Percentiles rank a stretch among this genome's conserved stretches.
These are phyloP conservation scores for Polysphondylium violaceum DNA, from an alignment of 78 protist genomes.

Conservation along the genomic window DNA sequence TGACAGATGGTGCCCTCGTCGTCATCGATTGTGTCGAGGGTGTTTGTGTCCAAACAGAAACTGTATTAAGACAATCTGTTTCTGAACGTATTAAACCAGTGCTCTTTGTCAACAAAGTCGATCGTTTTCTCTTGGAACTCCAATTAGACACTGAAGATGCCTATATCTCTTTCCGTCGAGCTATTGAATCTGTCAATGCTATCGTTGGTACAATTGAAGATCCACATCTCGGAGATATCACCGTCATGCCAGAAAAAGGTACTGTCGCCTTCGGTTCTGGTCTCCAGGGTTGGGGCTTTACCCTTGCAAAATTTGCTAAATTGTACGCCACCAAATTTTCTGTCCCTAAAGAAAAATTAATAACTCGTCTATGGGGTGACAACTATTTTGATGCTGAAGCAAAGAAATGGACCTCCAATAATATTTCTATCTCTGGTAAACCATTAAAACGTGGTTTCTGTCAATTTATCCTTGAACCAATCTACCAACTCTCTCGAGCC, in stretches of 20 bases:
- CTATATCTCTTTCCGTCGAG: conserved; percentile 70
- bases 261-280: conserved; percentile 98
- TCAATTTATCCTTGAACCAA: conserved; percentile 98
- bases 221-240: conserved; percentile 36
- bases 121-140: conserved; percentile 79
- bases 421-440: conserved; percentile 73
- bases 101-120: conserved; percentile 90
- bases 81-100: conserved; percentile 91
- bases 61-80: conserved; percentile 96
- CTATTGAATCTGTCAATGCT: conserved; percentile 93
- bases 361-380: conserved; percentile 98
- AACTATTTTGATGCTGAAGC: conserved; percentile 88
- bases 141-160: conserved; percentile 86
- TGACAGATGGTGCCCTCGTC: conserved; percentile 96
- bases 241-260: conserved; percentile 63
- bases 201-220: conserved; percentile 77
- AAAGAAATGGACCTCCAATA: conserved; percentile 94
- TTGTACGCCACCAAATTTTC: conserved; percentile 89
- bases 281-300: conserved; percentile 99
- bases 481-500: conserved; percentile 93
- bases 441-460: conserved; percentile 95
- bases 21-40: conserved; percentile 96
- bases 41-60: conserved; percentile 96
- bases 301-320: conserved; percentile 93
- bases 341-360: conserved; percentile 81